Base-by-base conservation (phyloP, 495 filamentous ascomycete species). In the Penicillium mononematosum region DNA sequence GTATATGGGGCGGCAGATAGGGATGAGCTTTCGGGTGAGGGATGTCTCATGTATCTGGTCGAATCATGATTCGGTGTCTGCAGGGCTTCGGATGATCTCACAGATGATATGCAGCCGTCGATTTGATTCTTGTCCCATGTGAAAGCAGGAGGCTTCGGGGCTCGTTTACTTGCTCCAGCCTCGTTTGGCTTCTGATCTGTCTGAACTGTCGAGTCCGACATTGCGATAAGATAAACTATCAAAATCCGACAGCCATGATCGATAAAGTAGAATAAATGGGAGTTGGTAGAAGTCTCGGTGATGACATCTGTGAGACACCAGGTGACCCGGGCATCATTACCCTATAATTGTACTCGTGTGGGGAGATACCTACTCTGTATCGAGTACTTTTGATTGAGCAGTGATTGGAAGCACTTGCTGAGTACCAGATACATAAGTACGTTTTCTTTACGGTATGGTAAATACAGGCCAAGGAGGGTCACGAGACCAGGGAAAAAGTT, bases 1-100 rank as follows among this genome's bases (percentile, higher is more conserved):
- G 77, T 44, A 87, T 69, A 39, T 82, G 77, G 5, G 85, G 84
- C 4, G 85, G 86, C 16, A 83, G 74, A 24, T 81, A 68, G 45
- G 45, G 77, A 78, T 11, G 53, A 59, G 38, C 79, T 75, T 52
- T 77, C 72, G n/a, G 81, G 72, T 10, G 79, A 78, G 10, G 72
- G 67, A 24, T 78, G 53, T 31, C 61, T 66, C 31, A 36, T 55
- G 44, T 46, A 47, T 47, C 19, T 48, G n/a, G 25, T 38, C 25
- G 50, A 43, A 14, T 46, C 53, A 16, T 39, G 32, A 25, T 58
- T 62, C 24, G 66, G 58, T 14, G 66, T 62, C 58, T 52, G 64
- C 44, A 65, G 19, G 19, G 68, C 61, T 71, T 78, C 59, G 71
- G 68, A 63, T 72, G 73, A 56, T 75, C 72, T 57, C 64, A 69